These are phyloP conservation scores for Phaeolepiota aurea DNA, from an alignment of 768 basidiomycete species.

Conservation along the genomic window DNA sequence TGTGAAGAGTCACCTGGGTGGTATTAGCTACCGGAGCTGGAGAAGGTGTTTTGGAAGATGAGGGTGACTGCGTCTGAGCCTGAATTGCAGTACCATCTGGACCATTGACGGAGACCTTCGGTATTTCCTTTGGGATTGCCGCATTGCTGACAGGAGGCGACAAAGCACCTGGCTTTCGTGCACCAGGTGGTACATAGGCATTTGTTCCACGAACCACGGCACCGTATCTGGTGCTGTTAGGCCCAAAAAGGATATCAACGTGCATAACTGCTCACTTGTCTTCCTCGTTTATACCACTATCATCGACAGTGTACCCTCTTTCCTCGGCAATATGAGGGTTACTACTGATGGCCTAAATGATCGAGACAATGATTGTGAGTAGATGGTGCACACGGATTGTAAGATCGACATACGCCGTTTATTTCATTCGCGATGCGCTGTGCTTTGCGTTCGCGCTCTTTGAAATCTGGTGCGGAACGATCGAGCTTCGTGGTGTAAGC, in stretches of 20 bases:
- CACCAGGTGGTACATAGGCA: slow-evolving; percentile 93
- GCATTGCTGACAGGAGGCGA: slow-evolving; percentile 14
- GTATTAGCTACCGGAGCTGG: slow-evolving; percentile 35
- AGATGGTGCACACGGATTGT: slow-evolving; percentile 4
- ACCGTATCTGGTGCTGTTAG: slow-evolving; percentile 56
- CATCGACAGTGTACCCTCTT: slow-evolving; percentile 56
- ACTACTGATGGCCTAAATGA: slow-evolving; percentile 43
- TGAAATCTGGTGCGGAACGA: slow-evolving; percentile 74
- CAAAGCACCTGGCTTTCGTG: slow-evolving; percentile 42
- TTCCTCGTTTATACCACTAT: slow-evolving; percentile 82
- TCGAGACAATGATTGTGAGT: slow-evolving; percentile 5
- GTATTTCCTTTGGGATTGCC: slow-evolving; percentile 32
- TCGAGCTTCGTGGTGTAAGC: slow-evolving; percentile 93
- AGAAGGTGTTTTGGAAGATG: slow-evolving; percentile 56
- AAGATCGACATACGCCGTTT: slow-evolving; percentile 52
- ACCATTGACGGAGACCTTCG: slow-evolving; percentile 69
- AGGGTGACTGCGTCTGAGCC: slow-evolving; percentile 31
- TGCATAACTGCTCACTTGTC: slow-evolving; percentile 64
- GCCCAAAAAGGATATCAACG: slow-evolving; percentile 6
- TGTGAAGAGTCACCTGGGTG: slow-evolving; percentile 32
- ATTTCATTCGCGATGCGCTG: slow-evolving; percentile 89
- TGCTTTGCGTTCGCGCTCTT: slow-evolving; percentile 82
- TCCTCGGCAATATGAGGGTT: slow-evolving; percentile 92
- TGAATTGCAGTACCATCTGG: slow-evolving; percentile 58
- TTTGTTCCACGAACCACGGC: slow-evolving; percentile 83